Conservation (phyloP, 2,329 filamentous ascomycete genomes). For the Diaporthe ampelina region DNA sequence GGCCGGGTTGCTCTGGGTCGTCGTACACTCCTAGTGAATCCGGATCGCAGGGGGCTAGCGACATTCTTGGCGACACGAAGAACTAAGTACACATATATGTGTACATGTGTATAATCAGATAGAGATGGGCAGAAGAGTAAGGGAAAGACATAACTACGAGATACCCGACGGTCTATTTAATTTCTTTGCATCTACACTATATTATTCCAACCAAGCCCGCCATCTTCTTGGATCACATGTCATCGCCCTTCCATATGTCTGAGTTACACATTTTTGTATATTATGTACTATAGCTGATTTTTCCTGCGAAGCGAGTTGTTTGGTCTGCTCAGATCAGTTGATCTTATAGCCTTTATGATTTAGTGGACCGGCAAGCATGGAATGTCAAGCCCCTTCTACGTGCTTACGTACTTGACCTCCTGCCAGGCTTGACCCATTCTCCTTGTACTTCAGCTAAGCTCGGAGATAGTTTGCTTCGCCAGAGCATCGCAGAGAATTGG, state of each 20-base stretch:
- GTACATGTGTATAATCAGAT: not conserved
- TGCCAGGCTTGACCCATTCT: too few relatives aligned
- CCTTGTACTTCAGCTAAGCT: too few relatives aligned
- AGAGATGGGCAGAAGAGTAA: not conserved
- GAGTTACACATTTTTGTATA: not conserved
- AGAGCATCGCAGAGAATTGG: too few relatives aligned
- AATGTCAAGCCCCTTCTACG: too few relatives aligned
- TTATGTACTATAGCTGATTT: slow-evolving; percentile 1
- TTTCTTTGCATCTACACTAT: slow-evolving; percentile 20
- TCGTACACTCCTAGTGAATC: slow-evolving; percentile 46
- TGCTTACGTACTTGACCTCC: too few relatives aligned
- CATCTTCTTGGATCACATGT: not conserved
- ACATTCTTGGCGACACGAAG: slow-evolving; percentile 46
- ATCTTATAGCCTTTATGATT: too few relatives aligned
- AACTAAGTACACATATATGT: slow-evolving; percentile 35
- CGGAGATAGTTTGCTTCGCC: too few relatives aligned
- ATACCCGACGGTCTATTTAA: slow-evolving; percentile 40
- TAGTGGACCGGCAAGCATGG: too few relatives aligned
- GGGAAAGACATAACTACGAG: slow-evolving; percentile 13
- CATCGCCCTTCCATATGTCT: not conserved
- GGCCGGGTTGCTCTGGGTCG: slow-evolving; percentile 49
- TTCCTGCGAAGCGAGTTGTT: not conserved
- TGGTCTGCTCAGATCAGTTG: not conserved
- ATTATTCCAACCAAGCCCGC: too few relatives aligned
- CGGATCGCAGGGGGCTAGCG: slow-evolving; percentile 42